Evolutionary conservation across 768 basidiomycete species (phyloP).

Genomic region (Phaffia tasmanica): DNA sequence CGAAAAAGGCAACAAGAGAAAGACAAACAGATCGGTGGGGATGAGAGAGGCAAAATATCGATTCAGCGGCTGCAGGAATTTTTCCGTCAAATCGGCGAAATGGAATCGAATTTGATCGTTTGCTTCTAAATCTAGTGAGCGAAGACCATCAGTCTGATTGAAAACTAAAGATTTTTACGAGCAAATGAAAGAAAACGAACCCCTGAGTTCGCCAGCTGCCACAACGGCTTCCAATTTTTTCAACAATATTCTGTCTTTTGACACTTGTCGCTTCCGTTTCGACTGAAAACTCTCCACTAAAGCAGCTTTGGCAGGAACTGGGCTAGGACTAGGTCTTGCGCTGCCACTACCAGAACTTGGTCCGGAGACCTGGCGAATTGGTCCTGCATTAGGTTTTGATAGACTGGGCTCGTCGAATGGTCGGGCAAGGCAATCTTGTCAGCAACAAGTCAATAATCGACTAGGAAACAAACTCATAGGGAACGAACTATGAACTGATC

Average conservation of each 20-base stretch:
- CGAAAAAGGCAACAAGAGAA: neutral
- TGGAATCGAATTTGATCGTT: slow-evolving; percentile 58
- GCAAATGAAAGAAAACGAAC: neutral
- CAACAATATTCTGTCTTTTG: slow-evolving; percentile 66
- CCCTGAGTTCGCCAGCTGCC: neutral
- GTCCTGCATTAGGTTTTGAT: neutral
- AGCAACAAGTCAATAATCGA: neutral
- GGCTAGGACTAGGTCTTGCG: neutral
- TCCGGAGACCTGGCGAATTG: neutral
- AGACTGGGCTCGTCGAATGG: neutral
- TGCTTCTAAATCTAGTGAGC: slow-evolving; percentile 41
- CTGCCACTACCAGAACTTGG: neutral
- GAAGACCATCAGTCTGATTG: neutral
- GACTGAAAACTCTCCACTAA: slow-evolving; percentile 35
- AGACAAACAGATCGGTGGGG: slow-evolving; percentile 39
- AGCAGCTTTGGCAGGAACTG: slow-evolving; percentile 26
- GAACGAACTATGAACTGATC: slow-evolving; percentile 7
- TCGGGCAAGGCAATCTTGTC: neutral
- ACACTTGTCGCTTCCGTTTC: slow-evolving; percentile 64
- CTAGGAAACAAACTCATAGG: neutral
- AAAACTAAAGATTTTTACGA: neutral
- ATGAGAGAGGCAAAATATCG: slow-evolving; percentile 83
- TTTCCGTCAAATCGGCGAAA: slow-evolving; percentile 72
- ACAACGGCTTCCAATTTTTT: slow-evolving; percentile 50
- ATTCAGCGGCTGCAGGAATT: slow-evolving; percentile 75